Evolutionary conservation across 352 stramenopile genomes (phyloP), one percentile per base, ranked within the genome.

Genomic region (Thalassiosira gravida): DNA sequence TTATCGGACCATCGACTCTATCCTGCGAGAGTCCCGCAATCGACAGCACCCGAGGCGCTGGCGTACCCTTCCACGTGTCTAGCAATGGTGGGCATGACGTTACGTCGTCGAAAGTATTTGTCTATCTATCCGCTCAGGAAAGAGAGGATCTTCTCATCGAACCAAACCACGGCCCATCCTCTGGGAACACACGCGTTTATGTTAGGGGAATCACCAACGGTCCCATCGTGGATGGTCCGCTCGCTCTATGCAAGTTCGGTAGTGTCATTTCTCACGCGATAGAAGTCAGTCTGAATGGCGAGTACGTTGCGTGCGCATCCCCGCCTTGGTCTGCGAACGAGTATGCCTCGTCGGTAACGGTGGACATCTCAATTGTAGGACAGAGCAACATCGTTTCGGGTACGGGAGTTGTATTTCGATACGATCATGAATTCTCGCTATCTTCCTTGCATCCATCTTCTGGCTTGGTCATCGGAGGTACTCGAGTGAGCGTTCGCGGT

Each of bases 351-450:
- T 74, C 64, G 3, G 61, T 83, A 18, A 20, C 35, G 18, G 68
- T 83, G 14, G 63, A 80, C 61, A 47, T 83, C 30, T 87, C 74
- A 24, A 55, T 79, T 7, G 13, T 24, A 20, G 77, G 77, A 7
- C 71, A 82, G 20, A 66, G 47, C 25, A 66, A 77, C 35, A 61
- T 75, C 18, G 81, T 86, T 53, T 69, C 59, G n/a, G 53, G 50
- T 29, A 52, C 74, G 30, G 25, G 62, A 44, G 63, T 84, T 35
- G 59, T 76, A 27, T 88, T 85, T 53, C 56, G 57, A 32, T 88
- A 88, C 52, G 71, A 88, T 61, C 42, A 77, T 39, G 67, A 70
- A 16, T 73, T 83, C n/a, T 71, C 53, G 2, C 22, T 88, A 63
- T 49, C 42, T 18, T 67, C 52, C 11, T 30, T 88, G 29, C 42